Evolutionary conservation across 805 yeast species (phyloP).

Genomic region (Kodamaea nitidulidarum): DNA sequence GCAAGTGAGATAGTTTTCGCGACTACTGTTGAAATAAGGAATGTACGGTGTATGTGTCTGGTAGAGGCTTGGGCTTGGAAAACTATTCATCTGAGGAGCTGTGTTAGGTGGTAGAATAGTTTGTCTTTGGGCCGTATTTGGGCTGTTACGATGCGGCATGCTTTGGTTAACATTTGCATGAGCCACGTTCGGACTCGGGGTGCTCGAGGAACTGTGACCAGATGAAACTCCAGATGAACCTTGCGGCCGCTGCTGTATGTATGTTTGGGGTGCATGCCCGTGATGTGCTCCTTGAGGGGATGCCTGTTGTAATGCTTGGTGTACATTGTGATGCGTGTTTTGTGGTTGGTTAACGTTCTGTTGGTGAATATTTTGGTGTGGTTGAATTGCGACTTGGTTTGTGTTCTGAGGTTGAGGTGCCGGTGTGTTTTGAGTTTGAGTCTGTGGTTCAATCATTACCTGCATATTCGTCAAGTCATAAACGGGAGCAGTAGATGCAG

Average conservation of each 20-base stretch:
- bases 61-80: neutral
- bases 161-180: neutral
- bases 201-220: neutral
- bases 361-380: neutral
- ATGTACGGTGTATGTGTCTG: slow-evolving; percentile 1
- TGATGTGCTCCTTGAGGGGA: slow-evolving; percentile 3
- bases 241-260: neutral
- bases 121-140: neutral
- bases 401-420: neutral
- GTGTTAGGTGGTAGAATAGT: neutral
- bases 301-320: neutral
- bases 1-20: slow-evolving; percentile 25
- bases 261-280: neutral
- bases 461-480: slow-evolving; percentile 8
- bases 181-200: neutral
- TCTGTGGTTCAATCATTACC: neutral
- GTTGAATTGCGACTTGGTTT: neutral
- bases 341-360: neutral
- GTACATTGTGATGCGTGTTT: neutral
- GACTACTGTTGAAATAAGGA: slow-evolving; percentile 20
- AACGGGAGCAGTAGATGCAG: slow-evolving; percentile 4
- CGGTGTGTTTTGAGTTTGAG: neutral
- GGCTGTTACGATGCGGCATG: neutral
- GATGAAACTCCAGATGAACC: neutral
- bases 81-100: neutral